These are phyloP conservation scores for Penicillium sp. DNA, from an alignment of 2,329 filamentous ascomycete species.

Conservation along the genomic window DNA sequence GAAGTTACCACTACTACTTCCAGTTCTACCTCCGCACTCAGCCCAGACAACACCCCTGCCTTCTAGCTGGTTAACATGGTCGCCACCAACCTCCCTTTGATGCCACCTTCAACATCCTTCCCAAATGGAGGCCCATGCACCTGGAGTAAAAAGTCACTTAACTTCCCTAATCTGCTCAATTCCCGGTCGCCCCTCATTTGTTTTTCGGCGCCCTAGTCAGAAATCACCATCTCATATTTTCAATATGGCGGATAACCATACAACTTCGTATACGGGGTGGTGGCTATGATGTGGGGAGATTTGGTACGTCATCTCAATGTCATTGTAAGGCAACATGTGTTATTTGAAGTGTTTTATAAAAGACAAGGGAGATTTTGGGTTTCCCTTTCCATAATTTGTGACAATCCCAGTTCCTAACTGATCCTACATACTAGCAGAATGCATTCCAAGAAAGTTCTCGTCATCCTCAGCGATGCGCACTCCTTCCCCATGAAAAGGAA, in stretches of 20 bases:
- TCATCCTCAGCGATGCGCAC: conserved; percentile 47
- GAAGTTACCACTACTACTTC: too few relatives aligned
- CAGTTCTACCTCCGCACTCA: too few relatives aligned
- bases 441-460: conserved; percentile 44
- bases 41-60: too few relatives aligned
- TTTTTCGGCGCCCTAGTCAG: not conserved
- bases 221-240: not conserved
- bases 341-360: not conserved
- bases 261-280: not conserved
- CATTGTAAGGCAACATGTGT: not conserved
- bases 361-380: rapidly evolving
- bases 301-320: not conserved
- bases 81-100: too few relatives aligned
- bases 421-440: conserved; percentile 11
- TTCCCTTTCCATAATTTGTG: not conserved
- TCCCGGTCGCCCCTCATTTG: not conserved
- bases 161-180: not conserved
- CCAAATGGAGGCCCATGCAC: too few relatives aligned
- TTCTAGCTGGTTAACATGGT: too few relatives aligned
- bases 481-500: conserved; percentile 40
- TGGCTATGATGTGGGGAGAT: not conserved
- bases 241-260: not conserved
- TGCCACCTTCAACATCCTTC: too few relatives aligned
- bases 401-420: too few relatives aligned
- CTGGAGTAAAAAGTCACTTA: too few relatives aligned